Evolutionary conservation across 306 rosid genomes (phyloP).

Genomic region (Dicorynia guianensis): DNA sequence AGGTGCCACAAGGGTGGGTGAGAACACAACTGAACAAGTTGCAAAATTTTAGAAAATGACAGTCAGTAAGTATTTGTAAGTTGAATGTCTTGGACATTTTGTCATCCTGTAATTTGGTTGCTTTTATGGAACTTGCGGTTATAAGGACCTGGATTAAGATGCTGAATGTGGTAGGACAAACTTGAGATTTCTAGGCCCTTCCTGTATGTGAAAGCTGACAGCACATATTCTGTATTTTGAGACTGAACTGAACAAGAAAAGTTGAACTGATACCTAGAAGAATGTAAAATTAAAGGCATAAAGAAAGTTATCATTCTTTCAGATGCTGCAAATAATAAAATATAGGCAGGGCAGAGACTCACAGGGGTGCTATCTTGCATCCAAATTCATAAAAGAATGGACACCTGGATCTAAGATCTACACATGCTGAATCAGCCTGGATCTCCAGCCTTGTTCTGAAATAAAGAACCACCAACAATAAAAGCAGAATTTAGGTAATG

Average conservation of each 20-base stretch:
- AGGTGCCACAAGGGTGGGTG: not conserved
- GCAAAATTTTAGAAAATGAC: not conserved
- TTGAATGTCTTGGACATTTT: not conserved
- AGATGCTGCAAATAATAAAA: slow-evolving; percentile 23
- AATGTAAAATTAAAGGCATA: slow-evolving; percentile 18
- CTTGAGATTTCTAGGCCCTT: slow-evolving; percentile 27
- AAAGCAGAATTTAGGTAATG: slow-evolving; percentile 24
- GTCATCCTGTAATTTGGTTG: slow-evolving; percentile 7
- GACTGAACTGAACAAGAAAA: slow-evolving; percentile 30
- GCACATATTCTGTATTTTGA: slow-evolving; percentile 30
- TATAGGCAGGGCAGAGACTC: slow-evolving; percentile 44
- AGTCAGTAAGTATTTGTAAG: not conserved
- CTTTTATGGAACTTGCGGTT: not conserved
- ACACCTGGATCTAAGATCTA: slow-evolving; percentile 84
- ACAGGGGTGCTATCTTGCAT: slow-evolving; percentile 94
- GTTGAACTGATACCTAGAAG: not conserved
- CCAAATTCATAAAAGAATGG: slow-evolving; percentile 91
- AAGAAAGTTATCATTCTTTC: slow-evolving; percentile 23
- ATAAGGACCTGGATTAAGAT: slow-evolving; percentile 13
- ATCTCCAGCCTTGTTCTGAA: slow-evolving; percentile 89
- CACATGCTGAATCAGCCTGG: slow-evolving; percentile 84
- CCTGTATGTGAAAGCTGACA: slow-evolving; percentile 24
- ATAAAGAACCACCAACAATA: slow-evolving; percentile 38
- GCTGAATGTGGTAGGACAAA: slow-evolving; percentile 7
- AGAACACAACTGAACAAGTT: not conserved